Base-by-base conservation (phyloP, 1,139 yeast species). In the Lodderomyces jiufengensis region DNA sequence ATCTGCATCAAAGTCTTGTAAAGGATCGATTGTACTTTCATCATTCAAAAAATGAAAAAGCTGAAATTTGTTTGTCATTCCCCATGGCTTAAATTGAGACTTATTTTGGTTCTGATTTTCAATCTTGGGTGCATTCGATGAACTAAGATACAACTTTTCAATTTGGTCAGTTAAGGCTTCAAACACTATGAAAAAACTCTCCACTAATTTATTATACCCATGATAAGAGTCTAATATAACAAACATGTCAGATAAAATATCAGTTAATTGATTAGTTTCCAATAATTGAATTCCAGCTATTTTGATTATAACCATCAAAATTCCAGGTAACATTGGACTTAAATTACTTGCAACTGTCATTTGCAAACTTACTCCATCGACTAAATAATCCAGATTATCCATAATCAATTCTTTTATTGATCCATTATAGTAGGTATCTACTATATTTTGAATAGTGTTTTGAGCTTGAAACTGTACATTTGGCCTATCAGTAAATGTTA, bases 141-240 rank as follows among this genome's bases (percentile, higher is more conserved):
- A 47, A 3, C 29, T 33, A 29, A 70, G 39, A 48, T 71, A 80
- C 25, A 61, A 52, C 9, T 55, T 54, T 15, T 60, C 57, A 9
- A 83, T 66, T 49, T 83, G 85, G 12, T 61, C 60, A 2, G 81
- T 69, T 2, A 90, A 59, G 12, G 83, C 80, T 32, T 73, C 75
- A 49, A 90, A 85, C 0, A 86, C 82, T 5, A 73, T 61, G 45
- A 90, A 85, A 41, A 87, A 80, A 0, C 88, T 88, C 41, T 81
- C 80, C 32, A 86, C 80, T 15, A 92, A 61, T 11, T 69, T 64
- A 1, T 78, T 63, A 54, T 92, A 90, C 0, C 94, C 95, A 59
- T 90, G 95, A 49, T 82, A 90, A 29, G 80, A 70, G 55, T 92
- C 97, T 33, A 92, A 66, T 24, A 88, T 61, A 9, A 80, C 78